These are phyloP conservation scores for Leccinum fibrillosum DNA, from an alignment of 768 basidiomycete species.

Conservation along the genomic window DNA sequence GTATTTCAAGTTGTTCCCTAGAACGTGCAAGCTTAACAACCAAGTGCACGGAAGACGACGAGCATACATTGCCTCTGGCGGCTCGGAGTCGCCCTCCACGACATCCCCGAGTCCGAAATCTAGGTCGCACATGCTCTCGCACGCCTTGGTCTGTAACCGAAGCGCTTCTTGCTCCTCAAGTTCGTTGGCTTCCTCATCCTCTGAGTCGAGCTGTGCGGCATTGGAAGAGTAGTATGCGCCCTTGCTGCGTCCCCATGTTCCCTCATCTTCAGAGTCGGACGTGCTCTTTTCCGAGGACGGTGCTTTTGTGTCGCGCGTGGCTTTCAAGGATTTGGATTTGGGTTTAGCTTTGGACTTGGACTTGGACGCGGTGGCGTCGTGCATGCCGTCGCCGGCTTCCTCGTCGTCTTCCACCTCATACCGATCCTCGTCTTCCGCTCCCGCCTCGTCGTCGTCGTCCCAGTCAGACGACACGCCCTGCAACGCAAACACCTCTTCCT, in stretches of 20 bases:
- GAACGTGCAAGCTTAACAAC: conserved; percentile 7
- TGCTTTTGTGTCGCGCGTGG: conserved; percentile 15
- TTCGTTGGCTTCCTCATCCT: conserved; percentile 86
- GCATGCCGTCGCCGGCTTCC: conserved; percentile 20
- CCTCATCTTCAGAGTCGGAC: conserved; percentile 36
- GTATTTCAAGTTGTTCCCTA: conserved; percentile 16
- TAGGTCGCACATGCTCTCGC: conserved; percentile 66
- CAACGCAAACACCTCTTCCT: conserved; percentile 80
- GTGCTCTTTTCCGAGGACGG: conserved; percentile 1
- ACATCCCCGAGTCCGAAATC: conserved; percentile 82
- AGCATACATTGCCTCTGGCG: conserved; percentile 29
- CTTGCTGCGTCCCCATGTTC: conserved; percentile 78
- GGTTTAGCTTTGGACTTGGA: conserved; percentile 8
- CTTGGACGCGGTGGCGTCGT: conserved; percentile 2
- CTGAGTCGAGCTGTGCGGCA: conserved; percentile 74
- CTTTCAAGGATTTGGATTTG: conserved; percentile 9
- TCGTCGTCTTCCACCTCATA: conserved; percentile 13
- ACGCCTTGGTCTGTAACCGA: conserved; percentile 70
- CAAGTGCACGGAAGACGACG: background rate
- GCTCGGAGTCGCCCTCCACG: conserved; percentile 35
- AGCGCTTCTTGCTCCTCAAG: conserved; percentile 86
- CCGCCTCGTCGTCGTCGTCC: conserved; percentile 32
- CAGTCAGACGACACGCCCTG: conserved; percentile 46
- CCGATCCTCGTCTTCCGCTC: conserved; percentile 40
- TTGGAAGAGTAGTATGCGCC: conserved; percentile 86